Evolutionary conservation across 2,329 filamentous ascomycete genomes (phyloP), one percentile per base, ranked within the genome.

Genomic region (Neonectria neomacrospora): DNA sequence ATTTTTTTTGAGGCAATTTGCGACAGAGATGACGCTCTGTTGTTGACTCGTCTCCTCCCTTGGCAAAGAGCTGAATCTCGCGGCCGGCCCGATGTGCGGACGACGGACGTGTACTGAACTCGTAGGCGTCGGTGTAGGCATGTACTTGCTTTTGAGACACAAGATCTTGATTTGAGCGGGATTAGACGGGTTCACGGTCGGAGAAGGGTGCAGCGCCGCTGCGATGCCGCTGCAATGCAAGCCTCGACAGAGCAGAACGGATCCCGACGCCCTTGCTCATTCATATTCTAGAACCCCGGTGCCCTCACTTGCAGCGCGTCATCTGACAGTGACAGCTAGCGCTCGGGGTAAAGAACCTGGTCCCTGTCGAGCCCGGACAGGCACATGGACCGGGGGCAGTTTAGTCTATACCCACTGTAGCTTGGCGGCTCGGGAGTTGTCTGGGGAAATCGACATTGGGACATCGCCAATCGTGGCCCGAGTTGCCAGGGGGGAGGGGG

Each of bases 311-410:
- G 64, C 58, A 61, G 60, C 54, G 58, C 51, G 54, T 65, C 67
- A 68, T 67, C 60, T 44, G 58, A 58, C 61, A 45, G 56, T 39
- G 56, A 55, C 61, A 45, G 56, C 32, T 51, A 56, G 59, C 51
- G 48, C 45, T 51, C 30, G 45, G 48, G 39, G n/a, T 34, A 54
- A 44, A 20, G 42, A 55, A 18, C 51, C 58, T 58, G 34, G 62
- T 61, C 57, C 57, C 62, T 61, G 67, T 58, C 61, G 54, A 53
- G 45, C 61, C 54, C 41, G 18, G 60, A 58, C 55, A 62, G 59
- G 59, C 59, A 62, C 59, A 62, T 62, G 34, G 45, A 16, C 45
- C 22, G 23, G 41, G 42, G 47, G 22, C 20, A 16, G 6, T 16
- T 16, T 37, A 7, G 23, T 26, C 23, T 26, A 26, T 6, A 26